Base-by-base conservation (phyloP, 805 yeast species). In the Kuraishia borneana region DNA sequence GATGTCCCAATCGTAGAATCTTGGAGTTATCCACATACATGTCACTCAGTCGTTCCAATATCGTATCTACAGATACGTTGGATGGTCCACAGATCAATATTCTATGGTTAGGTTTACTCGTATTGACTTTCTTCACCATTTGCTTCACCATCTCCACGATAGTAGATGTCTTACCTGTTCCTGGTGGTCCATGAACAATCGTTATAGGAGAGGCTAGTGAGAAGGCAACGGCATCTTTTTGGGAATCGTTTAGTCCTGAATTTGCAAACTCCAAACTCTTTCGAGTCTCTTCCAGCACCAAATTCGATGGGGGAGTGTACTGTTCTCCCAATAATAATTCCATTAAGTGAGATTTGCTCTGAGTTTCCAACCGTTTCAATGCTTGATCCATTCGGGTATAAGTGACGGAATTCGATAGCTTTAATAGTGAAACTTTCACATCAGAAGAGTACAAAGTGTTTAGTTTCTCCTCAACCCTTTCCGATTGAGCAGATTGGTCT, bases 61-160 rank as follows among this genome's bases (percentile, higher is more conserved):
- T 81, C 0, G 94, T 89, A 52, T 89, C 97, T 1, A 88, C 94
- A 1, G 96, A 75, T 12, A 87, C 77, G 51, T 89, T 89, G 0
- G 96, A 87, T 0, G 97, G 95, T 0, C 96, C 96, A 58, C 96
- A 88, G 0, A 89, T 88, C 20, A 89, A 59, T 0, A 89, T 76
- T 30, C 87, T 54, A 34, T 64, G 66, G 12, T 27, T 35, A 20
- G 17, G 13, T 17, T 29, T 13, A 7, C 16, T 6, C 8, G 7
- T 21, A 17, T 43, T 20, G 36, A 41, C 5, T 54, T 56, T 12
- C 6, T 59, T 60, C 1, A 74, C 64, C 33, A 85, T 59, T 48
- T 88, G 96, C 34, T 80, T 70, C 25, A 87, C 76, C 6, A 83
- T 58, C 47, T 89, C 96, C 7, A 88, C 75, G 5, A 89, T 46